Base-by-base conservation (phyloP, 2,329 filamentous ascomycete species). In the Alternaria burnsii region DNA sequence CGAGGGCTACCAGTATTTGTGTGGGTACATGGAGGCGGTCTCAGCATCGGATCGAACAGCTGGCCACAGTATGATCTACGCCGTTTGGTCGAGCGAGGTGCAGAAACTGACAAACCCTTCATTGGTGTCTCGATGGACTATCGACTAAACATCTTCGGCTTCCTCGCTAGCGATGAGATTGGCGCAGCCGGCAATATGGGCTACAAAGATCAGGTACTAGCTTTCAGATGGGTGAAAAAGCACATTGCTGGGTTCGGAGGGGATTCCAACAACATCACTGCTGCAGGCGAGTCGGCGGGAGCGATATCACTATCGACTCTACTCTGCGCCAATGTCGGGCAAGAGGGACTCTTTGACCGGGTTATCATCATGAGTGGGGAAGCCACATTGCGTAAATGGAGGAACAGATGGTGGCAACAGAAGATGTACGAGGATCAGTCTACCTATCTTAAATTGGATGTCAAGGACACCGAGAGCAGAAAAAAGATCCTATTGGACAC, bases 1-100 rank as follows among this genome's bases (percentile, higher is more conserved):
- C 55, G 60, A 42, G 36, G 26, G 28, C 72, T 86, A 4, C 85
- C 85, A 0, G 84, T 87, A 0, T 76, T 86, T 26, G 77, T 83
- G 2, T 85, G 84, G 68, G 79, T 87, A 4, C 84, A 87, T 59
- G 85, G 85, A 1, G 84, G 85, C n/a, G 84, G 81, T 0, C 79
- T 84, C 36, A 73, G 75, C 7, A 77, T 82, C 9, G 85, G 84
- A 8, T 81, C 81, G 3, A 84, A 82, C 41, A 83, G 76, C 5
- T 87, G 83, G 81, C 85, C 85, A 1, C 82, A 86, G 52, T 85
- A 83, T 65, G 62, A 86, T 57, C 70, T 82, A 11, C 71, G 68
- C 1, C 74, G 76, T 1, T 69, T 87, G 14, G 82, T 85, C 0
- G 77, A 80, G 58, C 65, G 83, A 9, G 81, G 81, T 1, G 69